Evolutionary conservation across 1,284 basidiomycete species (phyloP), one percentile per base, ranked within the genome.

Genomic region (Papiliotrema fonsecae): DNA sequence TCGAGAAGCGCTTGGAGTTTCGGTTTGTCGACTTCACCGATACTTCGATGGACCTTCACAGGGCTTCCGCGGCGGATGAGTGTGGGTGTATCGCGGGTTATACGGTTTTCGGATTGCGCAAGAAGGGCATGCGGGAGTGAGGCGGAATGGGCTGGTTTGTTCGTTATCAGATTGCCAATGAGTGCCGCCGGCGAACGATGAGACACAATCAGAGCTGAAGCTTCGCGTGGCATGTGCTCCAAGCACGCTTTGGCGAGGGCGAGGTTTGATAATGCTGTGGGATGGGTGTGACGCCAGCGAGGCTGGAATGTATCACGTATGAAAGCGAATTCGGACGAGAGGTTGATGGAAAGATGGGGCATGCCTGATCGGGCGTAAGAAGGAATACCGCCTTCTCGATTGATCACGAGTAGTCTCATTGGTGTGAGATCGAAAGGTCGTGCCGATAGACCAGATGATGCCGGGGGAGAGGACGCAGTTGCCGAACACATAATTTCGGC

Each of bases 111-210:
- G 18, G 84, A 83, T 47, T 72, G 70, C 56, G 88, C 85, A 26
- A 98, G 79, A 9, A 97, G 79, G 2, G 92, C 88, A 61, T 97
- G 91, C 28, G 94, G 92, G 24, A 99, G 79, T 52, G 88, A 92
- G 2, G 94, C 96, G 58, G 88, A 93, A 60, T 97, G 84, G 1
- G 92, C 92, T 1, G 96, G 96, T 69, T 94, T 96, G 75, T 98
- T 98, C 42, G 96, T 99, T 68, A 99, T 94, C 37, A 99, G 80
- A 72, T 98, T 97, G 38, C 84, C 94, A 61, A 99, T 97, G 53
- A 99, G 82, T 2, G 88, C 89, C 50, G 88, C 89, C 0, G 93
- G 90, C 1, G 92, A 96, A 30, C 93, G 88, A 75, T 99, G 96
- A 13, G 91, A 96, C 44, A 97, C 96, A 80, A 99, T 87, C 55